A percentile compares a stretch with the other conserved stretches of the same genome.
Evolutionary conservation across 1,139 yeast genomes (phyloP).

Genomic region (Pichia norvegensis): DNA sequence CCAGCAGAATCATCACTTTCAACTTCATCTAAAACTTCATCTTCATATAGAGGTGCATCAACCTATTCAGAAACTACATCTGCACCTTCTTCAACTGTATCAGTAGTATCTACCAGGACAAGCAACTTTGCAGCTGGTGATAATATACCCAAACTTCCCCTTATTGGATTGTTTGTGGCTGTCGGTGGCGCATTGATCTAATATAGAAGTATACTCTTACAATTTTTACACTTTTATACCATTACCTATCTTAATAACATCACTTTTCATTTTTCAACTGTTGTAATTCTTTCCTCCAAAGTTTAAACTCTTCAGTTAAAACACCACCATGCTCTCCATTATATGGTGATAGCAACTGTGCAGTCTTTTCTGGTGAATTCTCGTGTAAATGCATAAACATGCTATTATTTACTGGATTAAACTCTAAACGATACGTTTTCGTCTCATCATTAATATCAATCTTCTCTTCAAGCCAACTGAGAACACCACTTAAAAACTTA

Average conservation of each 20-base stretch:
- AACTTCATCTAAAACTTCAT: not conserved
- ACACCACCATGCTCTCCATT: slow-evolving; percentile 31
- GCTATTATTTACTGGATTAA: slow-evolving; percentile 33
- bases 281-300: slow-evolving; percentile 43
- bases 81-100: not conserved
- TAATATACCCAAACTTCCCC: not conserved
- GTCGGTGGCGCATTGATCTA: not conserved
- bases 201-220: not conserved
- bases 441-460: slow-evolving; percentile 49
- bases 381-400: slow-evolving; percentile 34
- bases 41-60: not conserved
- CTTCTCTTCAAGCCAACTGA: slow-evolving; percentile 62
- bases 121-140: not conserved
- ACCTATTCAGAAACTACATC: not conserved
- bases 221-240: not conserved
- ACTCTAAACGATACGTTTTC: slow-evolving; percentile 39
- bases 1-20: not conserved
- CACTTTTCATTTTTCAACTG: not conserved
- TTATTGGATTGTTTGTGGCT: not conserved
- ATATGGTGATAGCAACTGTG: slow-evolving; percentile 24
- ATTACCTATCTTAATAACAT: not conserved
- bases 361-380: slow-evolving; percentile 15
- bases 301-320: slow-evolving; percentile 47
- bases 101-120: not conserved
- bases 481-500: slow-evolving; percentile 76